phyloP scores from a whole-genome alignment of 129 eudicot species.

The Artemisia argyi region DNA sequence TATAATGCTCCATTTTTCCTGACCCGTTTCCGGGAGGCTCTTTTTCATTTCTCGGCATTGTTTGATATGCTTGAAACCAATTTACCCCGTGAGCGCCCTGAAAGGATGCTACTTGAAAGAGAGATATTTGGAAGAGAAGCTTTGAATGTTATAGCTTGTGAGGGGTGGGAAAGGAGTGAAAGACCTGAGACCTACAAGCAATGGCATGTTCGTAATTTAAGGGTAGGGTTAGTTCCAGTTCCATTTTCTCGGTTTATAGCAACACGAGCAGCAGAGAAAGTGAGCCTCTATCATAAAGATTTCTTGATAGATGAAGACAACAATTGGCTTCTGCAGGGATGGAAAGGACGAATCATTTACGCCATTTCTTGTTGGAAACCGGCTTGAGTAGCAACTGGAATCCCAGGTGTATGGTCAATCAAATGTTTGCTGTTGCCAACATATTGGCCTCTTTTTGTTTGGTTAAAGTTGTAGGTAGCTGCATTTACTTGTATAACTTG shows the following conservation, averaged over 20 bases:
- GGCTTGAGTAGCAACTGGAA: conserved; percentile 23
- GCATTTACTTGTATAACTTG: conserved; percentile 7
- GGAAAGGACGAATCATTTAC: conserved; percentile 80
- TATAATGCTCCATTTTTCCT: conserved; percentile 81
- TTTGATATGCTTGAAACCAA: conserved; percentile 82
- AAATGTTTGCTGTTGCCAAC: not conserved
- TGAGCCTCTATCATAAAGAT: conserved; percentile 67
- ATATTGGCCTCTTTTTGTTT: conserved; percentile 10
- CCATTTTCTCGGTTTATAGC: conserved; percentile 49
- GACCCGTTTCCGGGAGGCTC: conserved; percentile 80
- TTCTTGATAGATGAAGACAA: conserved; percentile 81
- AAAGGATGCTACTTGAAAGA: conserved; percentile 70
- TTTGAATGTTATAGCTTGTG: conserved; percentile 84
- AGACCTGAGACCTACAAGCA: conserved; percentile 93
- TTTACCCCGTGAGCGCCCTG: conserved; percentile 58
- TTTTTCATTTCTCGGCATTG: conserved; percentile 74
- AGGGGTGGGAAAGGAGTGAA: conserved; percentile 83
- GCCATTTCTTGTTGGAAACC: conserved; percentile 84
- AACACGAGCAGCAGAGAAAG: conserved; percentile 43
- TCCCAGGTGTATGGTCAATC: not conserved
- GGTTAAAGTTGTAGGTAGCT: not conserved
- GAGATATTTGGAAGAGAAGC: conserved; percentile 76
- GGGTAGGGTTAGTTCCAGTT: conserved; percentile 66
- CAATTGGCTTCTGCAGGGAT: conserved; percentile 75
- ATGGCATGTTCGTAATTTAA: conserved; percentile 73